These are phyloP conservation scores for Lenzites betulinus DNA, from an alignment of 768 basidiomycete genomes.

Conservation along the genomic window DNA sequence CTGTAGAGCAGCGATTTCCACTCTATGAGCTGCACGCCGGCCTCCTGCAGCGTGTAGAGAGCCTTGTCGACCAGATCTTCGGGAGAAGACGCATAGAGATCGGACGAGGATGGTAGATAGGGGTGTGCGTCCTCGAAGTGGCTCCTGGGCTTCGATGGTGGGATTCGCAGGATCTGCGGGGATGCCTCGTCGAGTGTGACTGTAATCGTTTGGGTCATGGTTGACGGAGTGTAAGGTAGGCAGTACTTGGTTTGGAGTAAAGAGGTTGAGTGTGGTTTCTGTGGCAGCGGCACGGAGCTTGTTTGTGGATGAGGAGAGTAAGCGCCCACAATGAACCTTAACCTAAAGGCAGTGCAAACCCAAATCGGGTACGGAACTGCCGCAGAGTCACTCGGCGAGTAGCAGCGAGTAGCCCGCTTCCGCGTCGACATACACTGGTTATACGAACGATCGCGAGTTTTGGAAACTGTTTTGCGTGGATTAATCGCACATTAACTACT, in stretches of 20 bases:
- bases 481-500: slow-evolving; percentile 17
- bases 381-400: too few species aligned
- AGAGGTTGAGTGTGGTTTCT: not conserved
- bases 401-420: too few species aligned
- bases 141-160: not conserved
- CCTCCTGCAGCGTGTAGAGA: slow-evolving; percentile 3
- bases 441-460: too few species aligned
- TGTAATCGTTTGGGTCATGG: not conserved
- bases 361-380: too few species aligned
- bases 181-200: not conserved
- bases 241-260: not conserved
- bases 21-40: slow-evolving; percentile 14
- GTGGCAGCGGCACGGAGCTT: not conserved
- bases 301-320: not conserved
- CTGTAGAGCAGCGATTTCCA: slow-evolving; percentile 16
- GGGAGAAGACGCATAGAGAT: slow-evolving; percentile 1
- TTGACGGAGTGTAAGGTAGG: not conserved
- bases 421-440: too few species aligned
- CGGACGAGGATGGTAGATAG: not conserved
- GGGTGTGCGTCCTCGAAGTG: not conserved
- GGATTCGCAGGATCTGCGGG: not conserved
- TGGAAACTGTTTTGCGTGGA: not conserved
- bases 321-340: too few species aligned
- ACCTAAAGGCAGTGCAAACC: too few species aligned
- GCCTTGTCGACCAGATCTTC: slow-evolving; percentile 19